Base-by-base conservation (phyloP, 495 filamentous ascomycete species). In the Chaetomium tenue region DNA sequence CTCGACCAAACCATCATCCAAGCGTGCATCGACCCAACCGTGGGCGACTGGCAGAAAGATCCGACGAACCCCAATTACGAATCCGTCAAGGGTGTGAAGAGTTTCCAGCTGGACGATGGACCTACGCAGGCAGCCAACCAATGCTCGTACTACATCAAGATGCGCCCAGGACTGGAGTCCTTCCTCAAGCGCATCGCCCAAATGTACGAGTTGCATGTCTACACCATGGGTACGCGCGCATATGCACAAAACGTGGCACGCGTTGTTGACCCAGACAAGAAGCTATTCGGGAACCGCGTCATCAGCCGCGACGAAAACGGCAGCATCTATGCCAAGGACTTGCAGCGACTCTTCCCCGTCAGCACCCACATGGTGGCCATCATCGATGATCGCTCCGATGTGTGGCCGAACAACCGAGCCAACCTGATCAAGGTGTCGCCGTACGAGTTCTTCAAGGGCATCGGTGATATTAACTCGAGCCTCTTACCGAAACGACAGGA, bases 351-450 rank as follows among this genome's bases (percentile, higher is more conserved):
- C 40, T 99, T 99, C 74, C 94, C 94, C 18, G 90, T 95, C 50
- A 94, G 97, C 77, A 97, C 93, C 12, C 93, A 96, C 77, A 99
- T 99, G 94, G 94, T 96, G 22, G 92, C 96, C 30, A 97, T 99
- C 70, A 99, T 99, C 65, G 94, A 99, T 74, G 94, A 99, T 71
- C 85, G 94, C 68, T 91, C 91, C 39, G 94, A 99, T 74, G 93
- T 99, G n/a, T 99, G 94, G 94, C 83, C 83, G n/a, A 87, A 88
- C 54, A 98, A 95, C 84, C 88, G 89, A 68, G 84, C 88, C 13
- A 97, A 99, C 69, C 82, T 99, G 25, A 91, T 99, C 78, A 97
- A 95, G 76, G 95, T 99, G 37, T 84, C 84, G 16, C 91, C 92
- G 7, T 99, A 95, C 73, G 93, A 98, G 72, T 99, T 99, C 74